These are phyloP conservation scores for Saccharomycopsis hybrid DNA, from an alignment of 1,139 yeast genomes.

Conservation along the genomic window DNA sequence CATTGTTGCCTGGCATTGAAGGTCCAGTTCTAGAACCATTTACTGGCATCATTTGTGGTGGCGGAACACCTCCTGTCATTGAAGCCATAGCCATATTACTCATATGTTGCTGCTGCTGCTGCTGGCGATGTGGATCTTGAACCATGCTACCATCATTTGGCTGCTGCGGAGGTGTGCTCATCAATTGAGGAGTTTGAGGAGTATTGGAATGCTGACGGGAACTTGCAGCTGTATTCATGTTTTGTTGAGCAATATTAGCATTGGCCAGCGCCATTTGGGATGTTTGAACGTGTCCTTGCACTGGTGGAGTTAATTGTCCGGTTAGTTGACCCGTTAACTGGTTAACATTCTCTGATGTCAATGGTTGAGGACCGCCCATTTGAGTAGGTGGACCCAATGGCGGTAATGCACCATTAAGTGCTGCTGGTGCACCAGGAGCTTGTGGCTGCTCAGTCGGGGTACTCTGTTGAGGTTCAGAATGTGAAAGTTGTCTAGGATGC, in stretches of 20 bases:
- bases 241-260: too few relatives aligned
- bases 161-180: neutral
- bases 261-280: too few relatives aligned
- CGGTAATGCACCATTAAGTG: neutral
- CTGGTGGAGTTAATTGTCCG: too few relatives aligned
- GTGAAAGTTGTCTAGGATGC: slow-evolving; percentile 1
- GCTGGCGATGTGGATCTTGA: neutral
- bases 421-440: neutral
- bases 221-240: neutral
- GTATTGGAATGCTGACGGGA: slow-evolving; percentile 3
- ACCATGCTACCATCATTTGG: neutral
- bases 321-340: too few relatives aligned
- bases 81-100: neutral
- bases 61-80: neutral
- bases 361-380: neutral
- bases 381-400: neutral
- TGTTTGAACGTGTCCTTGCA: too few relatives aligned
- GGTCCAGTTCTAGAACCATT: too few relatives aligned
- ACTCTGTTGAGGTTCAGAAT: neutral
- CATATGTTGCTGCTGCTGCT: neutral
- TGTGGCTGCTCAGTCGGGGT: neutral
- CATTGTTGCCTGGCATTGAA: too few relatives aligned
- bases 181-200: slow-evolving; percentile 5
- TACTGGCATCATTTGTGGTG: neutral
- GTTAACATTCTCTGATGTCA: too few relatives aligned